Conservation (phyloP, 2,329 filamentous ascomycete species). For the Sclerotiophoma versabilis region DNA sequence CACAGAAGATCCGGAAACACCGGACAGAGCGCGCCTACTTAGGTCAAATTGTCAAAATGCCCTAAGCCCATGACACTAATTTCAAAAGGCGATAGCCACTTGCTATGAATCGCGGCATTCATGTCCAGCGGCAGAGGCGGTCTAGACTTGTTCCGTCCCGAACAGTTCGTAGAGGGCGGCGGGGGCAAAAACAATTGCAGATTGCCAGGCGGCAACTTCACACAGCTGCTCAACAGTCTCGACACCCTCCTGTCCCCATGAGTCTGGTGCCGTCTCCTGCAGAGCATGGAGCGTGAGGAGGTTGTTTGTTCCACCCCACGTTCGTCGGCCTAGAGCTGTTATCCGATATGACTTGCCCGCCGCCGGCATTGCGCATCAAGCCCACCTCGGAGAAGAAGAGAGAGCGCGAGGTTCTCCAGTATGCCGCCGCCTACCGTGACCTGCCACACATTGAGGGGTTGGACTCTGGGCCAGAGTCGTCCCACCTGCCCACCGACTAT, state of each 20-base stretch:
- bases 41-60: background rate
- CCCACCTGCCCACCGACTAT: conserved; percentile 21
- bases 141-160: conserved; percentile 9
- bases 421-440: conserved; percentile 35
- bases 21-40: background rate
- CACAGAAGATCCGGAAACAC: background rate
- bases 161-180: background rate
- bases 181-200: conserved; percentile 5
- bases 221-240: conserved; percentile 2
- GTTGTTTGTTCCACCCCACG: background rate
- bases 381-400: conserved; percentile 27
- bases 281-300: conserved; percentile 10
- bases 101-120: background rate
- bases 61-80: background rate
- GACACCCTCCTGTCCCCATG: background rate
- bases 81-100: background rate
- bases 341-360: conserved; percentile 7
- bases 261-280: background rate
- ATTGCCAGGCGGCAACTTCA: background rate
- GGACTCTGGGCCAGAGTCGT: conserved; percentile 5
- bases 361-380: conserved; percentile 3
- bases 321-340: background rate
- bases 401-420: conserved; percentile 38
- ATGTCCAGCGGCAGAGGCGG: conserved; percentile 6
- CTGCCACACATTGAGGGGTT: conserved; percentile 28